These are phyloP conservation scores for Talaromyces sp. DNA, from an alignment of 2,329 filamentous ascomycete species.

Conservation along the genomic window DNA sequence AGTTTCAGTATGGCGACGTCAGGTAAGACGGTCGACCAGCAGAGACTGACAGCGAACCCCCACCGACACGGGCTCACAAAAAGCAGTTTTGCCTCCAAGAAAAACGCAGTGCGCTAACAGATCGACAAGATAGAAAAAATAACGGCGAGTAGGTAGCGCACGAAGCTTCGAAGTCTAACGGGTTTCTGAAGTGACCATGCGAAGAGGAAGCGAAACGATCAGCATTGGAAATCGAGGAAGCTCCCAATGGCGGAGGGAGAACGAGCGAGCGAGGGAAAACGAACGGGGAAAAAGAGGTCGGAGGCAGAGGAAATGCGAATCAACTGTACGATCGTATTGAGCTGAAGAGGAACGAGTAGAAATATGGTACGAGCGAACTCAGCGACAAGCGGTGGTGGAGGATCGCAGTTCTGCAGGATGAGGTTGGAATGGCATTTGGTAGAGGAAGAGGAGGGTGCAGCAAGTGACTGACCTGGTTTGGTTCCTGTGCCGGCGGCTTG, in stretches of 20 bases:
- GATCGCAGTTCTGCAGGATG: conserved; percentile 2
- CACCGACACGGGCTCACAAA: conserved; percentile 30
- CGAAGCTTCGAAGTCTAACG: conserved; percentile 23
- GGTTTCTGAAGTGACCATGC: conserved; percentile 33
- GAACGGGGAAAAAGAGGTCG: conserved; percentile 5
- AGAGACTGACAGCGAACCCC: conserved; percentile 20
- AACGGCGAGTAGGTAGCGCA: conserved; percentile 25
- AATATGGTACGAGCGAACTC: not conserved
- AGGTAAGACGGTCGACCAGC: conserved; percentile 1
- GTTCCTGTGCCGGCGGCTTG: conserved; percentile 18
- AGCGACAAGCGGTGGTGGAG: not conserved
- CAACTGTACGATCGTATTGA: conserved; percentile 1
- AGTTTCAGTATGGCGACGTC: conserved; percentile 16
- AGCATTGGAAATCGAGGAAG: conserved; percentile 30
- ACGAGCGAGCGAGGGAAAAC: conserved; percentile 15
- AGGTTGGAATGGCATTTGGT: conserved; percentile 3
- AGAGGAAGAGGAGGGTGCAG: conserved; percentile 10
- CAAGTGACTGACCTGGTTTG: conserved; percentile 14
- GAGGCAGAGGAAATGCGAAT: conserved; percentile 19
- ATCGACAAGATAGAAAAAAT: not conserved
- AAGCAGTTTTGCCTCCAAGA: not conserved
- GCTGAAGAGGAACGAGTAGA: not conserved
- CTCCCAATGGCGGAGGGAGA: conserved; percentile 20
- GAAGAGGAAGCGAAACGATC: conserved; percentile 30
- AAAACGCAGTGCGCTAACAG: not conserved